Percentiles rank a stretch among this genome's conserved stretches.
These are phyloP conservation scores for Sclerotinia spermophila DNA, from an alignment of 2,329 filamentous ascomycete genomes.

Conservation along the genomic window DNA sequence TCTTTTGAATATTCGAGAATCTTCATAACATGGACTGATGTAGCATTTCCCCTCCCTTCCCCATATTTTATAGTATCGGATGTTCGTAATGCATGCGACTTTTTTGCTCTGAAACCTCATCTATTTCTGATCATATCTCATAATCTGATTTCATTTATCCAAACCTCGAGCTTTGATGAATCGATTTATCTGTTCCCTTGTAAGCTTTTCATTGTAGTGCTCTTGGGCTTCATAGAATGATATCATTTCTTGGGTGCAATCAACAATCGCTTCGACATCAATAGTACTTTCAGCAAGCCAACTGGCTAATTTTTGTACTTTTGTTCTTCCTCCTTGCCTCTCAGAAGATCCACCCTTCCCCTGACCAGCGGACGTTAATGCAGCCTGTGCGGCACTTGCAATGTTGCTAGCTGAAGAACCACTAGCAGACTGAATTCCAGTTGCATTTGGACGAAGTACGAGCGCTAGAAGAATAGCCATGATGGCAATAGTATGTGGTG, in stretches of 20 bases:
- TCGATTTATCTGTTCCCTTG: conserved; percentile 38
- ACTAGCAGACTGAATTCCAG: conserved; percentile 43
- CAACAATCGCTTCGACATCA: conserved; percentile 64
- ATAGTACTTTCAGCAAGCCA: conserved; percentile 69
- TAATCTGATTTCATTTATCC: conserved; percentile 32
- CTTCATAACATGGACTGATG: neutral
- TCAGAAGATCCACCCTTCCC: conserved; percentile 27
- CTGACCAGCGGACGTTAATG: conserved; percentile 33
- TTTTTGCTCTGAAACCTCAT: neutral
- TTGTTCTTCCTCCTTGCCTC: conserved; percentile 29
- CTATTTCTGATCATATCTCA: neutral
- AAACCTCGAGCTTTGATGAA: conserved; percentile 39
- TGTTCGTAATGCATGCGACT: neutral
- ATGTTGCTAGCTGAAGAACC: conserved; percentile 36
- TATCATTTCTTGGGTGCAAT: conserved; percentile 69
- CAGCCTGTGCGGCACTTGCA: conserved; percentile 36
- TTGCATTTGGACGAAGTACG: conserved; percentile 57
- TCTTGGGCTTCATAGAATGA: conserved; percentile 60
- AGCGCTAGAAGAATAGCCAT: conserved; percentile 67
- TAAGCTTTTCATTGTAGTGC: conserved; percentile 39
- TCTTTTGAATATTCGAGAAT: too few relatives aligned
- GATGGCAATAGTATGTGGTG: conserved; percentile 66
- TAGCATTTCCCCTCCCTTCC: neutral
- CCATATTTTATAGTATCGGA: neutral
- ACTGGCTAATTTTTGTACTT: conserved; percentile 53